phyloP scores from a whole-genome alignment of 306 rosid genomes.

The Delonix regia region DNA sequence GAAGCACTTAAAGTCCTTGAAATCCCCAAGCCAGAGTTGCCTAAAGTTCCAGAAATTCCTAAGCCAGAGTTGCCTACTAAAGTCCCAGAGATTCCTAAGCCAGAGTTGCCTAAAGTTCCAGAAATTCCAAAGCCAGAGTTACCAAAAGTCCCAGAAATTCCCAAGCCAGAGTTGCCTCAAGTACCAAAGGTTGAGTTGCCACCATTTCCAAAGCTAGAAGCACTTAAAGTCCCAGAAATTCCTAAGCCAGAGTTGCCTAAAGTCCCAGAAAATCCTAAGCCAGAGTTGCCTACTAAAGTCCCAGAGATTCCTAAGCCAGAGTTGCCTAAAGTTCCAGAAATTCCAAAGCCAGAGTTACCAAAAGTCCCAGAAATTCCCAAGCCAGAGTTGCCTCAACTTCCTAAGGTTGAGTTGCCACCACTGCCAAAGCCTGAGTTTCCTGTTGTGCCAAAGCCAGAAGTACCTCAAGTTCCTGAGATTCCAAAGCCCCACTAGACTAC shows the following conservation, averaged over 20 bases:
- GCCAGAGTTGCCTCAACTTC: background rate
- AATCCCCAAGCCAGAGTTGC: background rate
- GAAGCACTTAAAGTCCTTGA: background rate
- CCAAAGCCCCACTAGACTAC: background rate
- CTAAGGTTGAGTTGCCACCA: too few relatives aligned
- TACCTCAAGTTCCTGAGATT: background rate
- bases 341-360: background rate
- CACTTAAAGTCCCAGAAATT: background rate
- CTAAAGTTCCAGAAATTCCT: background rate
- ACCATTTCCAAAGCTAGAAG: too few relatives aligned
- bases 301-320: slow-evolving; percentile 5
- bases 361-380: too few relatives aligned
- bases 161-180: background rate
- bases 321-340: background rate
- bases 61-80: background rate
- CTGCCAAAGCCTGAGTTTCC: too few relatives aligned
- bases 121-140: background rate
- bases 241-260: background rate
- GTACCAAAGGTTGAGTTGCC: too few relatives aligned
- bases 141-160: too few relatives aligned
- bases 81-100: background rate
- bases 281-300: background rate
- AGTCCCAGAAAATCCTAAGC: background rate
- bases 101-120: background rate
- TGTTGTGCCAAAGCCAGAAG: too few relatives aligned